A percentile compares a stretch with the other conserved stretches of the same genome.
Conservation (phyloP, 2,329 filamentous ascomycete species). For the Cercospora canescens region DNA sequence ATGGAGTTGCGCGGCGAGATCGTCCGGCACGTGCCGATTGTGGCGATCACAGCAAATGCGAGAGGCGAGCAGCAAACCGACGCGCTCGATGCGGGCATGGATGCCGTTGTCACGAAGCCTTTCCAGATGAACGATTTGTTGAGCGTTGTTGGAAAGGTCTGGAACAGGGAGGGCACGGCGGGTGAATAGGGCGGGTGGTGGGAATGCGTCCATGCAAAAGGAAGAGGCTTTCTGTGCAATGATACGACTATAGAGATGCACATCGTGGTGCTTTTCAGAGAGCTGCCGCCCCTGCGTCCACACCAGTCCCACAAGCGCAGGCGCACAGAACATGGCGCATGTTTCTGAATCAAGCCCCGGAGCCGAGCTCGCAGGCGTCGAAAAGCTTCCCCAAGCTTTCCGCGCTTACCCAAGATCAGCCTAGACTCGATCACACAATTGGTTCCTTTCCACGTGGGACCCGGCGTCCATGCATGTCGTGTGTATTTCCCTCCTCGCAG, state of each 20-base stretch:
- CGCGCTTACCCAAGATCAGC: background rate
- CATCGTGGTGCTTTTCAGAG: background rate
- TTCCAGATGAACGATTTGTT: constrained; percentile 45
- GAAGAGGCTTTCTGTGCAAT: background rate
- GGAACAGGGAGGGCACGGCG: background rate
- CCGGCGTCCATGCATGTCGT: background rate
- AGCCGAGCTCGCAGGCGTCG: background rate
- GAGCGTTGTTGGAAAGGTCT: constrained; percentile 43
- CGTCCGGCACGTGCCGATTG: constrained; percentile 64
- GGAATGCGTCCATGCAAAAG: background rate
- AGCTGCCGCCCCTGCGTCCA: background rate
- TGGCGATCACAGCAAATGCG: constrained; percentile 74
- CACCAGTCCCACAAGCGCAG: background rate
- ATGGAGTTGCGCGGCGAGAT: constrained; percentile 48
- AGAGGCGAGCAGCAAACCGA: constrained; percentile 56
- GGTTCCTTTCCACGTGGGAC: background rate
- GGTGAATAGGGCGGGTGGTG: background rate
- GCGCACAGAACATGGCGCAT: background rate
- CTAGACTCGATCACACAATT: background rate
- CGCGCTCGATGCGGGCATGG: constrained; percentile 72
- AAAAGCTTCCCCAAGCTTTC: constrained; percentile 6
- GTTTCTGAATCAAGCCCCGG: constrained; percentile 9
- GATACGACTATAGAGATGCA: background rate
- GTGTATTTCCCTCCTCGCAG: constrained; percentile 1
- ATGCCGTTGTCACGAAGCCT: constrained; percentile 49